phyloP scores from a whole-genome alignment of 768 basidiomycete species.

The Tylopilus sp. region DNA sequence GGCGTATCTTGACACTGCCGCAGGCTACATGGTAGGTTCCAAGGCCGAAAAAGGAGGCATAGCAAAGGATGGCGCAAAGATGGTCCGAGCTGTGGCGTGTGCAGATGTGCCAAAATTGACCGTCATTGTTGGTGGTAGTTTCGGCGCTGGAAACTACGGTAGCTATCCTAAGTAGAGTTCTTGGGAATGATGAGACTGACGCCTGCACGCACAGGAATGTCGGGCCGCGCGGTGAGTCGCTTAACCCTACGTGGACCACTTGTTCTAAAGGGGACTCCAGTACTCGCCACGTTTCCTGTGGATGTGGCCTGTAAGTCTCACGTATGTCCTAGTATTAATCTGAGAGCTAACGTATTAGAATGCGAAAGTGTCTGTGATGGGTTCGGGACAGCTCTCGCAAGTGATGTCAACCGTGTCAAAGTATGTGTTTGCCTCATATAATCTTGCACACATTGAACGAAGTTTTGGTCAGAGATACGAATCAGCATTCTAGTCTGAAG shows the following conservation, averaged over 20 bases:
- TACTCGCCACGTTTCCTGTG: slow-evolving; percentile 94
- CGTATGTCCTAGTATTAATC: slow-evolving; percentile 1
- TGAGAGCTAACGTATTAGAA: slow-evolving; percentile 45
- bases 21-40: slow-evolving; percentile 94
- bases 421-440: slow-evolving; percentile 36
- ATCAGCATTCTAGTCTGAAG: slow-evolving; percentile 71
- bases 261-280: slow-evolving; percentile 33
- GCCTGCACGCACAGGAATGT: slow-evolving; percentile 62
- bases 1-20: slow-evolving; percentile 4
- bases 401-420: slow-evolving; percentile 91
- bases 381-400: slow-evolving; percentile 86
- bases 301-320: slow-evolving; percentile 88
- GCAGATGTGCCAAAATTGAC: slow-evolving; percentile 94
- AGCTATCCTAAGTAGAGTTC: slow-evolving; percentile 4
- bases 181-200: slow-evolving; percentile 9
- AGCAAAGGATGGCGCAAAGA: slow-evolving; percentile 92
- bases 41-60: slow-evolving; percentile 94
- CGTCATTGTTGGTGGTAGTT: slow-evolving; percentile 89
- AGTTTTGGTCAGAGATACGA: slow-evolving; percentile 57
- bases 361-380: slow-evolving; percentile 94
- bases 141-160: slow-evolving; percentile 96
- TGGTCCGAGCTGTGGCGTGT: slow-evolving; percentile 93
- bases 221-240: slow-evolving; percentile 78
- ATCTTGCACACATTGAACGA: not conserved
- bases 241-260: not conserved